Evolutionary conservation across 108 stramenopile genomes (phyloP).

Genomic region (Cyclostephanos tholiformis): DNA sequence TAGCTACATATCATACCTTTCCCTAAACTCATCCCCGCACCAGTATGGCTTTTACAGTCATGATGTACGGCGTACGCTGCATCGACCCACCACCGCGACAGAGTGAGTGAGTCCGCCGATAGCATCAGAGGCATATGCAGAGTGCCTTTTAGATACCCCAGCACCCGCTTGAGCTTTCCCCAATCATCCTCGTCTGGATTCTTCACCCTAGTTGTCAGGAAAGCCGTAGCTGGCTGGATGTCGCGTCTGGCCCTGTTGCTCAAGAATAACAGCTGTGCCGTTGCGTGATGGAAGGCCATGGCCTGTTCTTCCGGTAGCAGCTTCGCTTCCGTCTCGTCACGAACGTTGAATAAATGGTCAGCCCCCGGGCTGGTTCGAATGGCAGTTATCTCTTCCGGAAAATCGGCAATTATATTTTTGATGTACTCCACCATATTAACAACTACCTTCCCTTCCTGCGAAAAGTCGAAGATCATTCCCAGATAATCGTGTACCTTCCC

Average conservation of each 20-base stretch:
- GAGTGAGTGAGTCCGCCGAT: no score
- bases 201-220: no score
- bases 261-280: neutral
- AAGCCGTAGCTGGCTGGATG: constrained; percentile 10
- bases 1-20: no score
- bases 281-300: constrained; percentile 3
- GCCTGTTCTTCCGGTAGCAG: neutral
- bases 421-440: constrained; percentile 14
- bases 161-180: no score
- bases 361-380: neutral
- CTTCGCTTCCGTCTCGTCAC: neutral
- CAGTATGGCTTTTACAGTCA: no score
- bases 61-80: no score
- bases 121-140: no score
- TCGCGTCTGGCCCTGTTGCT: neutral
- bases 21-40: no score
- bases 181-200: no score
- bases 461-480: constrained; percentile 47
- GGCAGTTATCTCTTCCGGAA: neutral
- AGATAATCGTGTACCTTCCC: constrained; percentile 54
- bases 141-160: no score
- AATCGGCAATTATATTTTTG: neutral
- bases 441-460: neutral
- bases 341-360: constrained; percentile 5
- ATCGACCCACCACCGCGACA: no score